Percentiles rank a stretch among this genome's conserved stretches.
Conservation (phyloP, 352 stramenopile genomes). For the Pythium rhizo-oryzae region DNA sequence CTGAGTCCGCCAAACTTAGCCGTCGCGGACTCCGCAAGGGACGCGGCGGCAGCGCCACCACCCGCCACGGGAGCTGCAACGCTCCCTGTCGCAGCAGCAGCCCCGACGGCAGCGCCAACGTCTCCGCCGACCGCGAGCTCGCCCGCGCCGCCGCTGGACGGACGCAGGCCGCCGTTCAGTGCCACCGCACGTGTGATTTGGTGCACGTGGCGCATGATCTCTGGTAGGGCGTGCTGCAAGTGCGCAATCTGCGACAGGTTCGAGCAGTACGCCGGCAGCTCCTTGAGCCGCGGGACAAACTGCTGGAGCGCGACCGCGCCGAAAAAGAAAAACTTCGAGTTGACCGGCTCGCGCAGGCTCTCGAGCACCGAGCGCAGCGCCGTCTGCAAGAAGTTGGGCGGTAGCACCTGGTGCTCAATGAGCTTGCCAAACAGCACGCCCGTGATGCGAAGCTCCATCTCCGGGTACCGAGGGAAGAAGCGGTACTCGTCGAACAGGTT, state of each 20-base stretch:
- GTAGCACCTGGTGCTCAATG: conserved; percentile 98
- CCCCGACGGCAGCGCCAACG: no score
- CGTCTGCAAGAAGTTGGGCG: conserved; percentile 98
- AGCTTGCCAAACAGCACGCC: conserved; percentile 98
- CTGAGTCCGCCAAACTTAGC: conserved; percentile 30
- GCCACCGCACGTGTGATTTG: conserved; percentile 72
- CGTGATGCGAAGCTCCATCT: conserved; percentile 99
- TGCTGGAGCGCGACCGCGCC: conserved; percentile 98
- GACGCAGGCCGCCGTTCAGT: conserved; percentile 38
- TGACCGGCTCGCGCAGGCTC: conserved; percentile 95
- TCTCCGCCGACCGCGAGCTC: not conserved
- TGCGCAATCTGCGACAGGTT: conserved; percentile 98
- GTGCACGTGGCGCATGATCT: conserved; percentile 90
- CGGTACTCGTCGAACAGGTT: conserved; percentile 99
- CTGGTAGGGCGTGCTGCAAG: conserved; percentile 93
- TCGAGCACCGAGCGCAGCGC: conserved; percentile 98
- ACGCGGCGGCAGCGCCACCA: not conserved
- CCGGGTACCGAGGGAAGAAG: conserved; percentile 99
- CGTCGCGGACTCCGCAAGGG: conserved; percentile 10
- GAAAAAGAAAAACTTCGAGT: conserved; percentile 98
- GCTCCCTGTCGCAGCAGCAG: not conserved
- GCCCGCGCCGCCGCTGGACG: not conserved
- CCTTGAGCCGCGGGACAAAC: conserved; percentile 96
- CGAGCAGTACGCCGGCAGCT: conserved; percentile 97
- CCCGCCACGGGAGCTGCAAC: not conserved